Conservation (phyloP, 2,329 filamentous ascomycete species). For the Arachnomyces sp. region DNA sequence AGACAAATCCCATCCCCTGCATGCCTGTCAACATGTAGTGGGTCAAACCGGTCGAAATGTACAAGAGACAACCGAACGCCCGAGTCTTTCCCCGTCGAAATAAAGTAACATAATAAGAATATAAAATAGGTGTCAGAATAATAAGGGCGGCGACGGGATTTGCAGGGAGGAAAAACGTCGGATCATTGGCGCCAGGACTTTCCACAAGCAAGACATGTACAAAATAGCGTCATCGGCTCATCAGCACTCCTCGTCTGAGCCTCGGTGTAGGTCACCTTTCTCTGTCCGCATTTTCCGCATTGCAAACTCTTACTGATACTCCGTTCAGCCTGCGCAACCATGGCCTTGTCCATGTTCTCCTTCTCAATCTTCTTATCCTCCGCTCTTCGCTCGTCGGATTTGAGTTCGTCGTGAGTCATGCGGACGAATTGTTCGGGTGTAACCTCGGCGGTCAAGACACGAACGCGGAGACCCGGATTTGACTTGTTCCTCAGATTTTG, state of each 20-base stretch:
- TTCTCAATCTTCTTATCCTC: constrained; percentile 69
- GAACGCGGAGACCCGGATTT: constrained; percentile 67
- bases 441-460: constrained; percentile 70
- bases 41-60: too few species aligned
- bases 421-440: constrained; percentile 64
- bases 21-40: too few species aligned
- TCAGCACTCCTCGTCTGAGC: constrained; percentile 93
- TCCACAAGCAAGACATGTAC: constrained; percentile 41
- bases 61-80: too few species aligned
- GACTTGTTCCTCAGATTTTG: constrained; percentile 91
- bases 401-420: constrained; percentile 87
- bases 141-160: constrained; percentile 4
- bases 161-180: constrained; percentile 8
- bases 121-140: constrained; percentile 7
- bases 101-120: constrained; percentile 6
- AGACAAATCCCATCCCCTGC: too few species aligned
- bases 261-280: constrained; percentile 91
- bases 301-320: constrained; percentile 80
- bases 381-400: constrained; percentile 71
- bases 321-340: constrained; percentile 87
- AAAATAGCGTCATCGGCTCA: constrained; percentile 61
- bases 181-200: constrained; percentile 41
- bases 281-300: constrained; percentile 87
- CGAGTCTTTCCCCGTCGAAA: constrained; percentile 1
- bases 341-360: constrained; percentile 95